phyloP scores from a whole-genome alignment of 768 basidiomycete species.

The Erythrobasidium yunnanense region DNA sequence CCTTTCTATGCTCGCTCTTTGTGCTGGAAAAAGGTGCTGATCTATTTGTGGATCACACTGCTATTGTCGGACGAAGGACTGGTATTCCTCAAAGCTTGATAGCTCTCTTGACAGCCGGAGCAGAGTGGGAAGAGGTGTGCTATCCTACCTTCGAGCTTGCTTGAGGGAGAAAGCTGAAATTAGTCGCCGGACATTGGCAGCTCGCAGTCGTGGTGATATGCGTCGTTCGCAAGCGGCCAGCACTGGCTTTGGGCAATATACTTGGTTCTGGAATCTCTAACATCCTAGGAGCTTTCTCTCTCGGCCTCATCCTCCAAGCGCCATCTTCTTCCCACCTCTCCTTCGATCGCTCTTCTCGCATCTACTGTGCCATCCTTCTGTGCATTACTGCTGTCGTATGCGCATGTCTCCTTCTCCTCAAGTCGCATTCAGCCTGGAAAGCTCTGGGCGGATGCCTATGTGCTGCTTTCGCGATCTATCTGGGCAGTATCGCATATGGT shows the following conservation, averaged over 20 bases:
- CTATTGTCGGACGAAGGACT: constrained; percentile 30
- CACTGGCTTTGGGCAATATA: constrained; percentile 34
- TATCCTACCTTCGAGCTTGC: neutral
- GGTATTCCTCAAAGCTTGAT: constrained; percentile 32
- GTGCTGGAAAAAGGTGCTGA: constrained; percentile 35
- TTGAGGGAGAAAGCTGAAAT: neutral
- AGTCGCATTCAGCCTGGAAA: neutral
- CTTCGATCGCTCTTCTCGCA: constrained; percentile 24
- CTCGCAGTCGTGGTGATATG: constrained; percentile 35
- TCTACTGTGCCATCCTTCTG: constrained; percentile 29
- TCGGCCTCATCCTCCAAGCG: constrained; percentile 32
- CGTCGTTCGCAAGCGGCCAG: constrained; percentile 23
- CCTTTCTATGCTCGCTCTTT: constrained; percentile 31
- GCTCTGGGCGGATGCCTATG: constrained; percentile 23
- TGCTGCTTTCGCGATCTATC: constrained; percentile 28
- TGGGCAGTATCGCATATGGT: constrained; percentile 27
- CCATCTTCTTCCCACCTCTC: neutral
- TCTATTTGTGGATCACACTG: constrained; percentile 34
- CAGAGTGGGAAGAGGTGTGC: constrained; percentile 40
- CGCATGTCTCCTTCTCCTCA: neutral
- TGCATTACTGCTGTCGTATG: constrained; percentile 17
- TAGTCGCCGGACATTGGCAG: neutral
- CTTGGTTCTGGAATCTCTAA: constrained; percentile 35
- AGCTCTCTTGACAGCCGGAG: constrained; percentile 36
- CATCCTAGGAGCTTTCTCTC: constrained; percentile 37